Conservation (phyloP, 768 basidiomycete species). For the Favolaschia claudopus region DNA sequence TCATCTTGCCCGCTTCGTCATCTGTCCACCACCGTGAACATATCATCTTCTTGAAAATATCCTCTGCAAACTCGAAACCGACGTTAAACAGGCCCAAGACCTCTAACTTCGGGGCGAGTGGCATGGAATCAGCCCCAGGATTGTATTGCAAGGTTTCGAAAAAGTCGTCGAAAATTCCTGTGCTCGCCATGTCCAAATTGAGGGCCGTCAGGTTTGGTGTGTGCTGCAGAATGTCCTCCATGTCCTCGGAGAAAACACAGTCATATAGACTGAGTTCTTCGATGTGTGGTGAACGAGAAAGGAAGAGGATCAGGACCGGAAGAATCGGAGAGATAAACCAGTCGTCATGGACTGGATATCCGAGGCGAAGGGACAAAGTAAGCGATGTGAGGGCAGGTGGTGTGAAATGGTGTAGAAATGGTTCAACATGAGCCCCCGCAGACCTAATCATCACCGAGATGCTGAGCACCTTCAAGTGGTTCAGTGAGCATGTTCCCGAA, state of each 20-base stretch:
- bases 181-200: not conserved
- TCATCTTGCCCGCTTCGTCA: not conserved
- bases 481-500: not conserved
- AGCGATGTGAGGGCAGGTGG: conserved; percentile 1
- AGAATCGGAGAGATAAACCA: not conserved
- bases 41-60: not conserved
- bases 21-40: conserved; percentile 7
- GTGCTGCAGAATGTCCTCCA: not conserved
- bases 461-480: not conserved
- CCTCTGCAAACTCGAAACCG: not conserved
- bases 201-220: not conserved
- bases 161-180: not conserved
- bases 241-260: not conserved
- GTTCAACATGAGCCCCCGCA: not conserved
- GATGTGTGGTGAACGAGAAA: not conserved
- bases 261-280: not conserved
- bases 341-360: not conserved
- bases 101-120: conserved; percentile 4
- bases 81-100: not conserved
- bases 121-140: not conserved
- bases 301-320: not conserved
- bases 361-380: not conserved
- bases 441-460: not conserved
- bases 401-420: conserved; percentile 1
- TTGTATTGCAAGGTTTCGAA: not conserved